Evolutionary conservation across 495 filamentous ascomycete species (phyloP).

Genomic region (Paragyromitra xinjiangensis): DNA sequence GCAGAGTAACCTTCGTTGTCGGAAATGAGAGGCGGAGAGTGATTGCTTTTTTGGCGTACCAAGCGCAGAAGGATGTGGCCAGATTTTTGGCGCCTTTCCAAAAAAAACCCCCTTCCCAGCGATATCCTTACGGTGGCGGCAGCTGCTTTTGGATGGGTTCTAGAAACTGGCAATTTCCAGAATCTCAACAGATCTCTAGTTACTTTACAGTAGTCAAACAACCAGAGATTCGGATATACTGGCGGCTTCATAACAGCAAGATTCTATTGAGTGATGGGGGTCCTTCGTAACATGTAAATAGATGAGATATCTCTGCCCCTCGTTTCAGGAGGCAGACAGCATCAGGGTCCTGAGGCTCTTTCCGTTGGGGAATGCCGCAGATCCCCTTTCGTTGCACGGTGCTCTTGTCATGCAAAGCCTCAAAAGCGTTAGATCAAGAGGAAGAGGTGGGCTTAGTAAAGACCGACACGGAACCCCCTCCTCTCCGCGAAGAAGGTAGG

Average conservation of each 20-base stretch:
- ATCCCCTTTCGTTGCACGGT: conserved; percentile 50
- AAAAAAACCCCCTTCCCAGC: neutral
- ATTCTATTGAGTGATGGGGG: conserved; percentile 2
- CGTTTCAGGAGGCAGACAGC: conserved; percentile 38
- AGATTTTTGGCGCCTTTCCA: conserved; percentile 35
- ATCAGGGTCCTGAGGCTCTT: conserved; percentile 52
- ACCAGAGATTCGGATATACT: conserved; percentile 6
- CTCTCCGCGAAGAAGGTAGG: conserved; percentile 39
- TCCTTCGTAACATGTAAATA: conserved; percentile 18
- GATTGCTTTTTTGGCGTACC: conserved; percentile 34
- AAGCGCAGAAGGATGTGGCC: conserved; percentile 33
- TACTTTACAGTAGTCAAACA: conserved; percentile 11
- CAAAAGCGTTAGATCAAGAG: conserved; percentile 39
- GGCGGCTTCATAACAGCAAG: conserved; percentile 5
- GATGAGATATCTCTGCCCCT: conserved; percentile 17
- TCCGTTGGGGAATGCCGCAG: conserved; percentile 38
- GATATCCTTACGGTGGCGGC: conserved; percentile 7
- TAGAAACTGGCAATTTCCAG: conserved; percentile 13
- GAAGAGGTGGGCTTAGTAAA: conserved; percentile 48
- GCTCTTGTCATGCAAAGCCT: conserved; percentile 37
- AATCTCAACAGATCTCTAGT: conserved; percentile 28
- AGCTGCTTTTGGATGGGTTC: conserved; percentile 30
- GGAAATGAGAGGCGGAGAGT: conserved; percentile 24
- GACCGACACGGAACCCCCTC: conserved; percentile 48
- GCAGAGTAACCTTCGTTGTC: conserved; percentile 21